A percentile compares a stretch with the other conserved stretches of the same genome.
These are phyloP conservation scores for Pyricularia sp. DNA, from an alignment of 2,329 filamentous ascomycete species.

Conservation along the genomic window DNA sequence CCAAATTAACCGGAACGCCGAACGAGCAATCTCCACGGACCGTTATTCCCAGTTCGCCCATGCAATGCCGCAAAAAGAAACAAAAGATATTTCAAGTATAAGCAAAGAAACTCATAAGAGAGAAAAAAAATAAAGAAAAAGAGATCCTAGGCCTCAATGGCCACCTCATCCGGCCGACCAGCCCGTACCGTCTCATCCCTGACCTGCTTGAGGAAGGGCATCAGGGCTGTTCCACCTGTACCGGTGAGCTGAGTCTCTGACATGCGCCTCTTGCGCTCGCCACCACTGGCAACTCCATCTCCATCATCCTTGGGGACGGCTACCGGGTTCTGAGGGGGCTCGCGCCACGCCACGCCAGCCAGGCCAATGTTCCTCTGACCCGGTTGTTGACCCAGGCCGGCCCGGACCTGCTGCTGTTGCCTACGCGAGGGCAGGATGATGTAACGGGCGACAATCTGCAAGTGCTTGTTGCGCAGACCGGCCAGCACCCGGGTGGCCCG, in stretches of 20 bases:
- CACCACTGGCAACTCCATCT: conserved; percentile 11
- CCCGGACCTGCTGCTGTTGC: neutral
- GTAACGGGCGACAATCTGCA: conserved; percentile 82
- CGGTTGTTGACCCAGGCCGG: neutral
- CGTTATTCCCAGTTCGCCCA: conserved; percentile 1
- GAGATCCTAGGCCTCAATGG: neutral
- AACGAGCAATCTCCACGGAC: conserved; percentile 6
- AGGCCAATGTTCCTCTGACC: conserved; percentile 13
- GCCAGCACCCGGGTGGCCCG: conserved; percentile 67
- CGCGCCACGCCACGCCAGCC: conserved; percentile 7
- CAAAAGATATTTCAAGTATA: no score
- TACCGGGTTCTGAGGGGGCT: conserved; percentile 6
- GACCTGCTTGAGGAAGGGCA: conserved; percentile 84
- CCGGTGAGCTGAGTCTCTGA: conserved; percentile 51
- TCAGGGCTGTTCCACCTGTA: conserved; percentile 77
- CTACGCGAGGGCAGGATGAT: conserved; percentile 67
- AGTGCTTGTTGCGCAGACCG: conserved; percentile 73
- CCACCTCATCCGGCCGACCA: conserved; percentile 1
- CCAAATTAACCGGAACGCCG: neutral
- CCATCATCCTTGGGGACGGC: conserved; percentile 1
- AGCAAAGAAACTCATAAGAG: neutral
- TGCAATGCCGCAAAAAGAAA: neutral
- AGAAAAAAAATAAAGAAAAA: neutral
- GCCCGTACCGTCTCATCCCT: conserved; percentile 64
- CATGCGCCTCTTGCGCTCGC: neutral